Base-by-base conservation (phyloP, 2,329 filamentous ascomycete species). In the Ophiostoma ips region DNA sequence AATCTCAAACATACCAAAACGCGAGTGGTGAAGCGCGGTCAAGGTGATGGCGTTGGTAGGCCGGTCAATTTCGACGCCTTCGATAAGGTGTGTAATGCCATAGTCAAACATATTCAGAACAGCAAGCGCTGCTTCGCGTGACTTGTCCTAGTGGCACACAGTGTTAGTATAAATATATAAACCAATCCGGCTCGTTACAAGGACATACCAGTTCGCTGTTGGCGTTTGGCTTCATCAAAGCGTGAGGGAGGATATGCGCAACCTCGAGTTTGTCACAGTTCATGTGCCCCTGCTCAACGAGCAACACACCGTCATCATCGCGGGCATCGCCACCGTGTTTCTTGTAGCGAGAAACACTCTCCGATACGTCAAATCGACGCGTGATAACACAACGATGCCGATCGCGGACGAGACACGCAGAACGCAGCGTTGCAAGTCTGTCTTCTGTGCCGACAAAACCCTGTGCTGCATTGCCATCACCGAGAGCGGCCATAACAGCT, bases 101-200 rank as follows among this genome's bases (percentile, higher is more conserved):
- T 46, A 55, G 51, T 69, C 65, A 51, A 71, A 68, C 65, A 70
- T 69, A 28, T 68, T 65, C 2, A 69, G 61, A 36, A 70, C 63
- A 16, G 58, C 55, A 10, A 69, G 56, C 8, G 64, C 62, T 0
- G 60, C 58, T 58, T 63, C 51, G 53, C 64, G 63, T 52, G 55
- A 15, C 52, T 52, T 19, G 13, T 50, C 47, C 49, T 37, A 33
- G 37, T 18, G 12, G 16, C 16, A 40, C 18, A 19, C 7, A 59
- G 3, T 18, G 15, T 18, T 9, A 43, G 31, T 19, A n/a, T 38
- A 38, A 47, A 31, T 8, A 33, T 33, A 33, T 13, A 13, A 33
- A 33, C n/a, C n/a, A n/a, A n/a, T n/a, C n/a, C n/a, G n/a, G n/a
- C n/a, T n/a, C n/a, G n/a, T n/a, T n/a, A n/a, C n/a, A n/a, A n/a